These are phyloP conservation scores for Limnanthes douglasii DNA, from an alignment of 345 rosid genomes.

Conservation along the genomic window DNA sequence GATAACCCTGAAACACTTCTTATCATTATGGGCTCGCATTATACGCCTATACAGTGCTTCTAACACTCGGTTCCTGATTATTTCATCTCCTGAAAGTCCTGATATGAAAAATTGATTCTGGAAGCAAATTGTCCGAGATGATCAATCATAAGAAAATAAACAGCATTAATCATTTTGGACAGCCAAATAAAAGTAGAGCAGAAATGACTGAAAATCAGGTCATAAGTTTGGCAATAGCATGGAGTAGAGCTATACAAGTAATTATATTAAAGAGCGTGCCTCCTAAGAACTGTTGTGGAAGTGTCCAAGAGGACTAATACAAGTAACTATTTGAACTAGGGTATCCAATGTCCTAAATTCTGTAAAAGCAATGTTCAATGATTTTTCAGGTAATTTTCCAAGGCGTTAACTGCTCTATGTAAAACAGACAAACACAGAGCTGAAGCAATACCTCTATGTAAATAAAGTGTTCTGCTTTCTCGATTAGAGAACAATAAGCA, in stretches of 20 bases:
- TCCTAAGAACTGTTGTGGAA: too few species aligned
- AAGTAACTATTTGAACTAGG: too few species aligned
- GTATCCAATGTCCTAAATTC: too few species aligned
- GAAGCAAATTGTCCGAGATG: constrained; percentile 27
- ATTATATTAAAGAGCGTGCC: too few species aligned
- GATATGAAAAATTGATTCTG: constrained; percentile 99
- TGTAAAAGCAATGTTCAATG: too few species aligned
- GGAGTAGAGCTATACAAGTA: too few species aligned
- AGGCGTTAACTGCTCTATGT: constrained; percentile 1
- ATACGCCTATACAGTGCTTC: constrained; percentile 83
- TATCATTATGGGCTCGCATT: constrained; percentile 67
- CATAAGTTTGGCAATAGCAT: too few species aligned
- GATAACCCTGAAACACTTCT: constrained; percentile 75
- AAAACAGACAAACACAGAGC: background rate
- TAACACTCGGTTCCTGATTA: constrained; percentile 66
- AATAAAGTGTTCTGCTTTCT: constrained; percentile 83
- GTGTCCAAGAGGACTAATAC: too few species aligned
- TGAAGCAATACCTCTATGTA: constrained; percentile 71
- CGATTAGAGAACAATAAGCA: constrained; percentile 91
- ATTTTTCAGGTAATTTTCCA: too few species aligned
- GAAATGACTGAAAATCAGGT: too few species aligned
- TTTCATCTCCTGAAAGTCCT: constrained; percentile 93
- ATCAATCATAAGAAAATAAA: constrained; percentile 23
- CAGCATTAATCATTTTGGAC: too few species aligned
- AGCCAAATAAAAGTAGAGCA: too few species aligned